Conservation (phyloP, 768 basidiomycete species). For the Baorangia bicolor region DNA sequence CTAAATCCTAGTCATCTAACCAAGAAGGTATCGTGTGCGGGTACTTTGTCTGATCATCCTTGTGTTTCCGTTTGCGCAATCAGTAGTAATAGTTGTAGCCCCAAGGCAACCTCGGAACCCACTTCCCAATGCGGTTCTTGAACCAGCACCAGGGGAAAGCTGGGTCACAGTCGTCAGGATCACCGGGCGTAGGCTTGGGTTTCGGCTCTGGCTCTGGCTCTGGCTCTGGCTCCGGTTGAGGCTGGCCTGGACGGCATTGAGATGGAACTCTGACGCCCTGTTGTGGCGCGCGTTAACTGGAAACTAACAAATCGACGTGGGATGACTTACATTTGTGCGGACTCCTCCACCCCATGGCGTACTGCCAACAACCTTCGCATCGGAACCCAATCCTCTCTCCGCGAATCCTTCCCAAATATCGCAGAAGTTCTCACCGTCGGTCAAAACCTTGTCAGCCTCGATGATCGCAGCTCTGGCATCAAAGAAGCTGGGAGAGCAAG, state of each 20-base stretch:
- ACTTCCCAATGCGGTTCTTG: constrained; percentile 15
- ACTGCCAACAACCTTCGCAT: constrained; percentile 69
- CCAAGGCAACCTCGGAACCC: constrained; percentile 27
- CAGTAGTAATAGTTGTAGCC: constrained; percentile 22
- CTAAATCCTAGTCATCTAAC: constrained; percentile 11
- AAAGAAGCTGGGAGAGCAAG: constrained; percentile 88
- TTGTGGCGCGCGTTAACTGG: background rate
- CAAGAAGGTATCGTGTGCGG: constrained; percentile 16
- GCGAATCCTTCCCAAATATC: constrained; percentile 85
- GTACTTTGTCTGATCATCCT: constrained; percentile 8
- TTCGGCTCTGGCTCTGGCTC: constrained; percentile 25
- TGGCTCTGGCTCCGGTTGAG: constrained; percentile 16
- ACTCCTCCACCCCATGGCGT: constrained; percentile 95
- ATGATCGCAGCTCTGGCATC: constrained; percentile 89
- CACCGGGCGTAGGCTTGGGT: constrained; percentile 33
- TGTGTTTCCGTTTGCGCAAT: constrained; percentile 10
- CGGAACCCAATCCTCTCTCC: constrained; percentile 73
- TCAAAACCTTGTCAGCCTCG: constrained; percentile 85
- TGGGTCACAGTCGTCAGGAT: constrained; percentile 33
- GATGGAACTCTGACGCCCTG: constrained; percentile 44
- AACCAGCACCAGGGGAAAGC: constrained; percentile 25
- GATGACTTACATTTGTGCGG: constrained; percentile 54
- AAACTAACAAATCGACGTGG: background rate
- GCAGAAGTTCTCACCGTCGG: constrained; percentile 92
- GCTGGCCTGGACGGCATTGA: constrained; percentile 35